These are phyloP conservation scores for Fusarium fujikuroi DNA, from an alignment of 2,329 filamentous ascomycete species.

Conservation along the genomic window DNA sequence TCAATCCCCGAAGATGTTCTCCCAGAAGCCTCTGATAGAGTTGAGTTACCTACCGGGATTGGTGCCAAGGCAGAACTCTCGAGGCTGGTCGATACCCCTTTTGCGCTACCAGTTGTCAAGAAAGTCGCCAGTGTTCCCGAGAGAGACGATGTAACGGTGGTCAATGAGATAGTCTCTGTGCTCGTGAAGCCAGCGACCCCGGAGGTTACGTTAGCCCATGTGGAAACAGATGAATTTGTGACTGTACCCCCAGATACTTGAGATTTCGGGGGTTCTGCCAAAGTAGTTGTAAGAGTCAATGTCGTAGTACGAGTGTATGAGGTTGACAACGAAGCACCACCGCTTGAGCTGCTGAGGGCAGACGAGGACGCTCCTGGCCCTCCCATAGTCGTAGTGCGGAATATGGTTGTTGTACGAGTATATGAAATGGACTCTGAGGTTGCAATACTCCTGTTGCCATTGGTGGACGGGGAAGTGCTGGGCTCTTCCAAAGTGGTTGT, in stretches of 20 bases:
- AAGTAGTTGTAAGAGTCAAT: background rate
- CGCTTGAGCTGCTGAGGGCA: background rate
- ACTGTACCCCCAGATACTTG: constrained; percentile 22
- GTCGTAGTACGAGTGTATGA: constrained; percentile 10
- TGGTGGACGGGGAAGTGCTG: constrained; percentile 11
- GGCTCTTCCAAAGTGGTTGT: constrained; percentile 5
- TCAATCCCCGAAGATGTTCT: constrained; percentile 10
- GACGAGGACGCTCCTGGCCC: background rate
- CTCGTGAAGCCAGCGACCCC: constrained; percentile 8
- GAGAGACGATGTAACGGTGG: background rate
- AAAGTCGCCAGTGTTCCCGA: background rate
- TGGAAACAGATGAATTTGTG: constrained; percentile 13
- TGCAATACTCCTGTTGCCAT: constrained; percentile 28
- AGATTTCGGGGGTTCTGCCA: constrained; percentile 22
- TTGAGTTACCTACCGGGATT: constrained; percentile 29
- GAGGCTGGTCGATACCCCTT: constrained; percentile 16
- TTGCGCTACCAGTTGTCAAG: constrained; percentile 2
- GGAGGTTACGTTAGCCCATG: constrained; percentile 35
- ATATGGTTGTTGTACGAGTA: constrained; percentile 14
- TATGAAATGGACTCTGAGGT: constrained; percentile 4
- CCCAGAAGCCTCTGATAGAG: constrained; percentile 13
- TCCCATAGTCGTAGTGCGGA: background rate
- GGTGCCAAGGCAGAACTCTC: constrained; percentile 14
- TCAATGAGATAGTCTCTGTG: constrained; percentile 10
- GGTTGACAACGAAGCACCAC: background rate